A percentile compares a stretch with the other conserved stretches of the same genome.
Conservation (phyloP, 345 rosid species). For the Eucalyptus microcorys region DNA sequence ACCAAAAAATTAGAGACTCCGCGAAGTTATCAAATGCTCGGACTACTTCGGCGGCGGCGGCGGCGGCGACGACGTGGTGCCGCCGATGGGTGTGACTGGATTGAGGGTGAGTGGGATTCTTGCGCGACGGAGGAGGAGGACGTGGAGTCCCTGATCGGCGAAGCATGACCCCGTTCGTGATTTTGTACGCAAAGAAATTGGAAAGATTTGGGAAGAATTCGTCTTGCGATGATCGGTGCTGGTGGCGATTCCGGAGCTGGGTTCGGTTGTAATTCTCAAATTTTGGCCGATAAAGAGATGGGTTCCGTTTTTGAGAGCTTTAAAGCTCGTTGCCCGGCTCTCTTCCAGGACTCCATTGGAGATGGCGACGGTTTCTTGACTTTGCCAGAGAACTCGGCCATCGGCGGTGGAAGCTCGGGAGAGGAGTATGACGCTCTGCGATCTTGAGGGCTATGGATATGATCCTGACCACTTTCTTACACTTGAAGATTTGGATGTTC, state of each 20-base stretch:
- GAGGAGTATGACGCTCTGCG: neutral
- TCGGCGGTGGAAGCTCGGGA: neutral
- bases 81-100: neutral
- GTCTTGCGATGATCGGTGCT: neutral
- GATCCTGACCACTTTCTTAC: neutral
- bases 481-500: neutral
- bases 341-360: no score
- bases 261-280: neutral
- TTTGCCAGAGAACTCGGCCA: neutral
- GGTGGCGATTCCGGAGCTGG: constrained; percentile 26
- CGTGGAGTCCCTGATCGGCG: neutral
- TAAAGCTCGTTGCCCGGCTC: neutral
- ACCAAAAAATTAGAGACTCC: no score
- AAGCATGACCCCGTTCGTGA: neutral
- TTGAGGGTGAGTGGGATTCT: neutral
- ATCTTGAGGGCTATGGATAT: neutral
- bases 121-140: neutral
- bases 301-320: neutral
- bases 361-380: no score
- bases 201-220: neutral
- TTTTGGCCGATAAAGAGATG: constrained; percentile 35
- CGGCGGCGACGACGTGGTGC: neutral
- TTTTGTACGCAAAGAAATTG: neutral
- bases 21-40: no score
- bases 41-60: neutral